Percentiles rank a stretch among this genome's conserved stretches.
phyloP scores from a whole-genome alignment of 805 yeast genomes.

The Candida endomychidarum region DNA sequence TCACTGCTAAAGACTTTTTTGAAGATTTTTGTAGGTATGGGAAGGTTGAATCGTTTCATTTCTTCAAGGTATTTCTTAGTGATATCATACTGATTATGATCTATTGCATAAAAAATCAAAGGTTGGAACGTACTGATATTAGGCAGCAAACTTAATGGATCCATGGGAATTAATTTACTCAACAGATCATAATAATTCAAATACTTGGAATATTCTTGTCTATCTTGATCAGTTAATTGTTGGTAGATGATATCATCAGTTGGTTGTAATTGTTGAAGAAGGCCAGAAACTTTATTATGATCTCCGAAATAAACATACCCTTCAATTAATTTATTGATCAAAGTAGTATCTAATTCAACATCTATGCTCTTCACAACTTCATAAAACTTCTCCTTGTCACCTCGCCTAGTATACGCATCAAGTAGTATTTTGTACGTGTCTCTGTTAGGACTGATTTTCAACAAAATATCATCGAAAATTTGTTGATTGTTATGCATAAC shows the following conservation, averaged over 20 bases:
- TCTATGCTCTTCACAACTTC: background rate
- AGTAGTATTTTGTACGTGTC: constrained; percentile 8
- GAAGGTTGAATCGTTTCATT: constrained; percentile 21
- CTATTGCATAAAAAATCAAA: constrained; percentile 15
- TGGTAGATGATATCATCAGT: constrained; percentile 8
- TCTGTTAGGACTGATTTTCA: constrained; percentile 11
- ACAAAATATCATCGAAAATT: constrained; percentile 23
- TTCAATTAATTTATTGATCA: constrained; percentile 11
- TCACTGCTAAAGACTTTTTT: constrained; percentile 18
- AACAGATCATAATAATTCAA: constrained; percentile 11
- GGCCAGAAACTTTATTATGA: constrained; percentile 1
- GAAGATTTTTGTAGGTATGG: constrained; percentile 33
- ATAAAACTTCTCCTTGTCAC: background rate
- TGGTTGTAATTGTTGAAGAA: background rate
- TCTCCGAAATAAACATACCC: constrained; percentile 10
- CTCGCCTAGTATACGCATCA: background rate
- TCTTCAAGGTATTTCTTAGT: constrained; percentile 14
- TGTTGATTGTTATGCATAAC: constrained; percentile 25
- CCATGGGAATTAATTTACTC: background rate
- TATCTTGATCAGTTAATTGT: constrained; percentile 5
- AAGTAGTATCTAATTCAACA: constrained; percentile 12
- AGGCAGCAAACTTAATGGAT: constrained; percentile 12
- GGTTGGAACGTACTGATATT: constrained; percentile 21
- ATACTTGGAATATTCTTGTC: constrained; percentile 6
- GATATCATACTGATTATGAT: constrained; percentile 4